Evolutionary conservation across 2,329 filamentous ascomycete species (phyloP).

Genomic region (Chalaropsis thielavioides): DNA sequence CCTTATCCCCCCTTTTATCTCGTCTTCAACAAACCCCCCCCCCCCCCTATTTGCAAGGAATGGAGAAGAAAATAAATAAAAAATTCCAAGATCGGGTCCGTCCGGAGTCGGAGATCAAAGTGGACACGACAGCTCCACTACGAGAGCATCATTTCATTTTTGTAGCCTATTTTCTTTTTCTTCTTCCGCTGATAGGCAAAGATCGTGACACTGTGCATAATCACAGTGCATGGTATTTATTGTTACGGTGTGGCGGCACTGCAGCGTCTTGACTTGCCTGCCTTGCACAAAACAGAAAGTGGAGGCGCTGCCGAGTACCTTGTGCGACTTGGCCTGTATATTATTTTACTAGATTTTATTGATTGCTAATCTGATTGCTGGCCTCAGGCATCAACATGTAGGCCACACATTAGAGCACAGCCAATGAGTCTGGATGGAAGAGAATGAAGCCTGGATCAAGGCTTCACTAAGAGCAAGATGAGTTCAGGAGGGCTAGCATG

Average conservation of each 20-base stretch:
- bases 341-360: background rate
- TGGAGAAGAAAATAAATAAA: background rate
- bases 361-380: background rate
- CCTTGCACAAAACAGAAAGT: background rate
- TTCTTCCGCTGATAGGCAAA: background rate
- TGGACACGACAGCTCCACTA: constrained; percentile 5
- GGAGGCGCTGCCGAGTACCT: background rate
- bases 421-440: background rate
- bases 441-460: background rate
- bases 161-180: background rate
- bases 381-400: background rate
- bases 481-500: background rate
- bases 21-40: background rate
- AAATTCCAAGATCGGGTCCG: constrained; percentile 1
- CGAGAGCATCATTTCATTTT: constrained; percentile 2
- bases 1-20: background rate
- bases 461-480: too few species aligned
- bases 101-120: constrained; percentile 12
- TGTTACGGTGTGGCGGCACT: background rate
- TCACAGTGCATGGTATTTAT: background rate
- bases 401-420: background rate
- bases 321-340: background rate
- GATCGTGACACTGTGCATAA: constrained; percentile 3
- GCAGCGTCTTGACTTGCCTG: background rate
- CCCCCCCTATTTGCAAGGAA: background rate